Percentiles rank a stretch among this genome's conserved stretches.
Conservation (phyloP, 177 flowering plant genomes). For the Vitis hybrid region DNA sequence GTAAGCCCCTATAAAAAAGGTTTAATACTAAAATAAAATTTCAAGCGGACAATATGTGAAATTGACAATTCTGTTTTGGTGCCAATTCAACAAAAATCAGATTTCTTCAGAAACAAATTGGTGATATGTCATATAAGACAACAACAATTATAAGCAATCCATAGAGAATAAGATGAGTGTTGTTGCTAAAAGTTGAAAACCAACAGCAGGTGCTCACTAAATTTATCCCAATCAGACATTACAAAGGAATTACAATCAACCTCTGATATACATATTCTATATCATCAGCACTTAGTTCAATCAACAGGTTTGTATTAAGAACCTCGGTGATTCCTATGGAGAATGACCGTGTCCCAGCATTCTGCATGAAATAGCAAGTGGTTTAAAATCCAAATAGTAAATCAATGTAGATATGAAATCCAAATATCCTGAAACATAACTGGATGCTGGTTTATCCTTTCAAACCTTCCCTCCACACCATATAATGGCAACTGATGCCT, state of each 20-base stretch:
- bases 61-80: too few relatives aligned
- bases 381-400: conserved; percentile 6
- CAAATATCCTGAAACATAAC: conserved; percentile 43
- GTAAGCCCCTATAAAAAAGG: too few relatives aligned
- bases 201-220: not conserved
- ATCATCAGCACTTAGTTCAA: conserved; percentile 91
- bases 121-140: not conserved
- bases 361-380: conserved; percentile 40
- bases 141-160: not conserved
- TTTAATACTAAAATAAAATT: too few relatives aligned
- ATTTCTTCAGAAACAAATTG: too few relatives aligned
- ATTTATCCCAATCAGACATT: not conserved
- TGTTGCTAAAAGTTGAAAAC: not conserved
- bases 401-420: conserved; percentile 1
- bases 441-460: conserved; percentile 92
- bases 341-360: conserved; percentile 86
- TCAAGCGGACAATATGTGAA: too few relatives aligned
- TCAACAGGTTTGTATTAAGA: conserved; percentile 72
- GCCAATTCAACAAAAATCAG: too few relatives aligned
- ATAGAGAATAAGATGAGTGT: not conserved
- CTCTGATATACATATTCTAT: conserved; percentile 92
- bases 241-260: conserved; percentile 22
- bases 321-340: conserved; percentile 91
- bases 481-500: conserved; percentile 71
- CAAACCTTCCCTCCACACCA: conserved; percentile 83